A percentile compares a stretch with the other conserved stretches of the same genome.
phyloP scores from a whole-genome alignment of 2,329 filamentous ascomycete species.

The Rachicladosporium sp. region DNA sequence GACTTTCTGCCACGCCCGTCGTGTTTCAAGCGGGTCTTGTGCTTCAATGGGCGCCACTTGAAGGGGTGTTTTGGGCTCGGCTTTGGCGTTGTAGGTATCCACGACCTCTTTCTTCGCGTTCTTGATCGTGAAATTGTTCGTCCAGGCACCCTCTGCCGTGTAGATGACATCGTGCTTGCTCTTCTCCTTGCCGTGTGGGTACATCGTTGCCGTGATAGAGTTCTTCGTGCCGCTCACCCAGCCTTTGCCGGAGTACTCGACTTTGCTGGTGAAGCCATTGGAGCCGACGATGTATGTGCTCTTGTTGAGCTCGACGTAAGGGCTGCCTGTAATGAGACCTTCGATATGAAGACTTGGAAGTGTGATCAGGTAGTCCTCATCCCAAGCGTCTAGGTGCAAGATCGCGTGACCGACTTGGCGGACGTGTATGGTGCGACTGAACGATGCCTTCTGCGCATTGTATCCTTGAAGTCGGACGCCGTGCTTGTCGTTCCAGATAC shows the following conservation, averaged over 20 bases:
- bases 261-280: conserved; percentile 73
- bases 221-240: conserved; percentile 97
- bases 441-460: conserved; percentile 95
- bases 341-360: conserved; percentile 88
- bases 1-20: conserved; percentile 79
- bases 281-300: conserved; percentile 76
- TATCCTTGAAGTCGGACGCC: conserved; percentile 70
- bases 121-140: conserved; percentile 65
- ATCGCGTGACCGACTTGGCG: conserved; percentile 69
- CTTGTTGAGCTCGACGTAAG: conserved; percentile 84
- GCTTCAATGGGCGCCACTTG: conserved; percentile 58
- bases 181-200: conserved; percentile 57
- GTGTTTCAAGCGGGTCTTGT: conserved; percentile 78
- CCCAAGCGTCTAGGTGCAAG: conserved; percentile 54
- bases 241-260: conserved; percentile 86
- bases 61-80: conserved; percentile 49
- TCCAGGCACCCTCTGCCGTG: conserved; percentile 85
- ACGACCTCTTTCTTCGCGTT: conserved; percentile 41
- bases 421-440: conserved; percentile 85
- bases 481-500: conserved; percentile 74
- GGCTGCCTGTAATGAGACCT: conserved; percentile 72
- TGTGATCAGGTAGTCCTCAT: conserved; percentile 78
- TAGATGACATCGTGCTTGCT: conserved; percentile 50
- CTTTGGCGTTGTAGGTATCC: conserved; percentile 35
- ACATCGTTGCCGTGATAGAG: conserved; percentile 64